A percentile compares a stretch with the other conserved stretches of the same genome.
Evolutionary conservation across 176 grass and related monocot species (phyloP).

Genomic region (Triticum timopheevii): DNA sequence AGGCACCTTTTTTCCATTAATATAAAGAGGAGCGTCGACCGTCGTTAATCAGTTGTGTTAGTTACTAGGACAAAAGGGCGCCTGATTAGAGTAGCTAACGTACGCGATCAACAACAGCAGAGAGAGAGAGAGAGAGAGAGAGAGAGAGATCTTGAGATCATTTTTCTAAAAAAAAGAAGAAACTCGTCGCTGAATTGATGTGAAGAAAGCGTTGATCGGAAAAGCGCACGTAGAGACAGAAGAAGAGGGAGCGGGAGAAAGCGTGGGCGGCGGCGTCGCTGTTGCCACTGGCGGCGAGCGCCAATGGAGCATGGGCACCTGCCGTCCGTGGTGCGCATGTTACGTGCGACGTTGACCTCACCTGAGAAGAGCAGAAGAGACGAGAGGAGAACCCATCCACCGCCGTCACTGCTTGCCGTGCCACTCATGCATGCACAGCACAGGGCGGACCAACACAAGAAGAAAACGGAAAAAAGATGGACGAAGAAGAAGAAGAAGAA

Average conservation of each 20-base stretch:
- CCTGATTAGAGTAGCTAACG: background rate
- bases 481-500: background rate
- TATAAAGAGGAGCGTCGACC: background rate
- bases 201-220: background rate
- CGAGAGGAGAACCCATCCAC: background rate
- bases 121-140: background rate
- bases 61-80: background rate
- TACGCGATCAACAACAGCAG: background rate
- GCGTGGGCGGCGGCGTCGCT: conserved; percentile 42
- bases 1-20: background rate
- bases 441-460: background rate
- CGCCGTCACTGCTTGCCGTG: background rate
- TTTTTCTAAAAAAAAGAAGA: background rate
- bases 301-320: conserved; percentile 33
- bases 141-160: background rate
- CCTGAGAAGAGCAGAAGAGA: background rate
- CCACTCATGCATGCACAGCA: background rate
- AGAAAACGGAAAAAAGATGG: background rate
- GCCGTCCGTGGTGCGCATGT: conserved; percentile 15
- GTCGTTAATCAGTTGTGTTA: background rate
- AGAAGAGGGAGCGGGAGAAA: background rate
- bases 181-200: background rate
- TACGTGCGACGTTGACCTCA: conserved; percentile 9
- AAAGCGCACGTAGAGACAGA: background rate
- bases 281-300: background rate